Base-by-base conservation (phyloP, 2,329 filamentous ascomycete species). In the Didymella keratinophila region DNA sequence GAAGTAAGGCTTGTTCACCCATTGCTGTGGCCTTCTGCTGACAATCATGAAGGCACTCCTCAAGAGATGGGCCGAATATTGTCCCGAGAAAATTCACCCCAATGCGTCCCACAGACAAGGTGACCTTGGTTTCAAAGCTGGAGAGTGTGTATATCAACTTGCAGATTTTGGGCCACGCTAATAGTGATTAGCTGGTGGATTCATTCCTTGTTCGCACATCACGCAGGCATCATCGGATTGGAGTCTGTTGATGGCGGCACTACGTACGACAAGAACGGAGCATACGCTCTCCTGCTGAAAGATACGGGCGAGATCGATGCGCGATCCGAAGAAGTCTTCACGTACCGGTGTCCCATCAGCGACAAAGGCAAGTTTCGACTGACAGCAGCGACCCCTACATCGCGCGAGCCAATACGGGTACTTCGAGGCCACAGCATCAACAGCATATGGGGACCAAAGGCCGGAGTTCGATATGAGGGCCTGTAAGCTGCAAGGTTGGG, bases 391-490 rank as follows among this genome's bases (percentile, higher is more conserved):
- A 78, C 77, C 4, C 71, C 71, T 2, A 73, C 71, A 25, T 79
- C 77, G 20, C 71, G 80, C 27, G 67, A 76, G 32, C 78, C 78
- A 0, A 67, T 83, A 7, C 74, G 81, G 14, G 73, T 83, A 10
- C 69, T 83, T 52, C 74, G 81, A 34, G 78, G 75, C 46, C 80
- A 83, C 60, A 75, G 71, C 9, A 66, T 81, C 54, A 75, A 73
- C 32, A 80, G 78, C 54, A 71, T 80, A 28, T 81, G 77, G 76
- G 75, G 78, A 11, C 81, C 81, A 2, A 77, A 76, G 58, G 79
- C 78, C 47, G 81, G 81, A 0, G 65, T 83, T 7, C 66, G 81
- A 67, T 83, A 82, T 58, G 81, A 83, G 48, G 81, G 81, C 46
- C 58, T 83, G 79, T 82, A 56, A 69, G 79, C 74, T 44, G 3